Percentiles rank a stretch among this genome's conserved stretches.
phyloP scores from a whole-genome alignment of 306 rosid genomes.

The Ziziphus jujuba region DNA sequence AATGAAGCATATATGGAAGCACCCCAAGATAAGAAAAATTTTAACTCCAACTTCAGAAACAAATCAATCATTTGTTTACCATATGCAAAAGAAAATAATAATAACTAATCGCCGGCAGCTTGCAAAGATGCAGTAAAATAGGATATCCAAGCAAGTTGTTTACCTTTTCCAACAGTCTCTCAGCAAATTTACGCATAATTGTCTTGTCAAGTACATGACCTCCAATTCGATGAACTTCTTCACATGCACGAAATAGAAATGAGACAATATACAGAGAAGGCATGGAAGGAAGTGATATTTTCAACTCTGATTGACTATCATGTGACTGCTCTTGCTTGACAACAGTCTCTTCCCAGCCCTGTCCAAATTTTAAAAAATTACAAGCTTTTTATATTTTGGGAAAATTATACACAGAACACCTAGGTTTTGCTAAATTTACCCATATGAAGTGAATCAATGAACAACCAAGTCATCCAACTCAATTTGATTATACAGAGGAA shows the following conservation, averaged over 20 bases:
- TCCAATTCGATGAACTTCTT: slow-evolving; percentile 94
- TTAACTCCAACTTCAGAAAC: too few relatives aligned
- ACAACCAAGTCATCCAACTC: too few relatives aligned
- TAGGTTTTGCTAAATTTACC: too few relatives aligned
- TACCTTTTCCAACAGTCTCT: slow-evolving; percentile 76
- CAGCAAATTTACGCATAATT: slow-evolving; percentile 80
- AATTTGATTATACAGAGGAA: too few relatives aligned
- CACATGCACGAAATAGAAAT: slow-evolving; percentile 78
- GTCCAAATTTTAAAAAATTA: slow-evolving; percentile 24
- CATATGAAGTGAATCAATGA: too few relatives aligned
- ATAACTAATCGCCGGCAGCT: neutral
- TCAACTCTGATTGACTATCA: slow-evolving; percentile 76
- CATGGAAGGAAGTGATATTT: slow-evolving; percentile 90
- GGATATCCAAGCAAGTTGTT: neutral
- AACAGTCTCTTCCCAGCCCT: slow-evolving; percentile 97
- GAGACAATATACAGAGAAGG: slow-evolving; percentile 88
- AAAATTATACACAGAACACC: neutral
- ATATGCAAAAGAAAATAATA: neutral
- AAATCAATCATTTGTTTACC: too few relatives aligned
- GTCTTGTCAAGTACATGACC: slow-evolving; percentile 96
- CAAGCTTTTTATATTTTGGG: slow-evolving; percentile 17
- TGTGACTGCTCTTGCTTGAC: slow-evolving; percentile 86
- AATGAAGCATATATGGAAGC: too few relatives aligned
- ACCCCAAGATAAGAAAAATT: too few relatives aligned
- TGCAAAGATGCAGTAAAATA: neutral